Base-by-base conservation (phyloP, 441 rosid species). In the Eutrema salsugineum region DNA sequence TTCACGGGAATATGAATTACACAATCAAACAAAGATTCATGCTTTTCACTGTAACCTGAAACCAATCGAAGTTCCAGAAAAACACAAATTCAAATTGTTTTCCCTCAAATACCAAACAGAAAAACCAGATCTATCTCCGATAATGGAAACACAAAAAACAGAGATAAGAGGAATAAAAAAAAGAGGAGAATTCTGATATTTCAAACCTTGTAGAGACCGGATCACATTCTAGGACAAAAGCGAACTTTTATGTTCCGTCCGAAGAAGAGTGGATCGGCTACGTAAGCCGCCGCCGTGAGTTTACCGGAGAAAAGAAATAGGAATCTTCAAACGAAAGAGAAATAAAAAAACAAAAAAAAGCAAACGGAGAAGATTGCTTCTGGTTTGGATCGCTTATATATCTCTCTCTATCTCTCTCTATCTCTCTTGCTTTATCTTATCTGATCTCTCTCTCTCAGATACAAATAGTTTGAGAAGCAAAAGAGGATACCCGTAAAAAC, bases 231-330 rank as follows among this genome's bases (percentile, higher is more conserved):
- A 11, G 47, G 46, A 6, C 22, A 4, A 38, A 15, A 38, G 8
- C 44, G 33, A 68, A 56, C 44, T 62, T 55, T 39, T 44, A n/a
- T 58, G 11, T 27, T 28, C 28, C 5, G 58, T 28, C 14, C 1
- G 15, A 59, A 46, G 27, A 59, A 61, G 35, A 68, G 28, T 68
- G 63, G 78, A 75, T 75, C 72, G 55, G 43, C 39, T 51, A 53
- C 71, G 40, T 43, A 53, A 35, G 46, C 70, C 64, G 58, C 43
- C 51, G 64, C 33, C 47, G 60, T 48, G 65, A 68, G 65, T 68
- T 62, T 44, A n/a, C 51, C 70, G 79, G 79, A 54, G 51, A 44
- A 54, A 46, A 68, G 44, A 8, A 70, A 62, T 44, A 75, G 35
- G 63, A 75, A 75, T 68, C 74, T 75, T 75, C n/a, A 68, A 35